These are phyloP conservation scores for Hypoxylon intermedium DNA, from an alignment of 495 filamentous ascomycete genomes.

Conservation along the genomic window DNA sequence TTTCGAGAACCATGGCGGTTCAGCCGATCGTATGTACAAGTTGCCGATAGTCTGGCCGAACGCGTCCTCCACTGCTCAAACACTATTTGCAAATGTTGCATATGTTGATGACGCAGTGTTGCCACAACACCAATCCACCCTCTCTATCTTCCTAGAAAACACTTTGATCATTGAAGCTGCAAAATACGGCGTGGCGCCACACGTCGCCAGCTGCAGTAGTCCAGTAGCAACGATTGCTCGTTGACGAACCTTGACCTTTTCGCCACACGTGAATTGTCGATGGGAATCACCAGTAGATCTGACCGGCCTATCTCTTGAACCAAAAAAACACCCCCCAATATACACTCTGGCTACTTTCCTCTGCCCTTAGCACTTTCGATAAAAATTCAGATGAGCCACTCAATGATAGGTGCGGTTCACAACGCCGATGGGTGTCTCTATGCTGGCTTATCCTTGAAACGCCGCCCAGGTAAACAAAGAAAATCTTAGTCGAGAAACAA, in stretches of 20 bases:
- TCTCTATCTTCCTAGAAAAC: slow-evolving; percentile 22
- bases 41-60: slow-evolving; percentile 30
- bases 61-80: slow-evolving; percentile 16
- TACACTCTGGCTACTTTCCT: slow-evolving; percentile 32
- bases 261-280: slow-evolving; percentile 15
- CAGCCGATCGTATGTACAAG: slow-evolving; percentile 40
- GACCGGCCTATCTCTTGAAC: slow-evolving; percentile 21
- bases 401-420: slow-evolving; percentile 37
- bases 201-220: slow-evolving; percentile 13
- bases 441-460: slow-evolving; percentile 46
- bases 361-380: slow-evolving; percentile 24
- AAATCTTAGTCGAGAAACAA: slow-evolving; percentile 36
- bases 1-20: slow-evolving; percentile 29
- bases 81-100: slow-evolving; percentile 17
- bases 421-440: slow-evolving; percentile 47
- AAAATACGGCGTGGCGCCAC: slow-evolving; percentile 14
- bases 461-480: slow-evolving; percentile 44
- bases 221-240: slow-evolving; percentile 22
- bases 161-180: slow-evolving; percentile 29
- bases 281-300: slow-evolving; percentile 16
- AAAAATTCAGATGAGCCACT: slow-evolving; percentile 41
- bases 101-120: slow-evolving; percentile 18
- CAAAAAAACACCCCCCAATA: slow-evolving; percentile 26
- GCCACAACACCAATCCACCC: slow-evolving; percentile 16
- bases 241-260: slow-evolving; percentile 24